Evolutionary conservation across 2,329 filamentous ascomycete species (phyloP).

Genomic region (Fusarium verrucosum): DNA sequence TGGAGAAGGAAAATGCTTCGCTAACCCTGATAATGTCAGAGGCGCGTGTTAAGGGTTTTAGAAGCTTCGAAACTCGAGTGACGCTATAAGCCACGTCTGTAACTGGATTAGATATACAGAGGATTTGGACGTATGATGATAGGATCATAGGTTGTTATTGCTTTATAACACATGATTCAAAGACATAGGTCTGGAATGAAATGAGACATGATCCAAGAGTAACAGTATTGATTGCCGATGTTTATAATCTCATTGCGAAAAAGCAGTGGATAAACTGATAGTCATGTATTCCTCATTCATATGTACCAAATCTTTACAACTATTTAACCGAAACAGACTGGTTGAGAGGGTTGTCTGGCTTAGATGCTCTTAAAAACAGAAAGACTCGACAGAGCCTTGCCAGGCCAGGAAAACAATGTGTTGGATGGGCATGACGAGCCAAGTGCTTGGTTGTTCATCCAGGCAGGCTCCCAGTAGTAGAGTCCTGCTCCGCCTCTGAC

Average conservation of each 20-base stretch:
- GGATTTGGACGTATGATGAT: too few relatives aligned
- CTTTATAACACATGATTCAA: too few relatives aligned
- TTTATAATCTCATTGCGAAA: too few relatives aligned
- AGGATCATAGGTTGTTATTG: too few relatives aligned
- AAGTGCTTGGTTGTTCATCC: slow-evolving; percentile 71
- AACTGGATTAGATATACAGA: too few relatives aligned
- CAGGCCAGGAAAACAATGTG: slow-evolving; percentile 66
- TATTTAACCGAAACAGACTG: neutral
- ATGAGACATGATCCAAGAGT: too few relatives aligned
- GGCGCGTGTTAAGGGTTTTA: slow-evolving; percentile 20
- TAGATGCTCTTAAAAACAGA: slow-evolving; percentile 63
- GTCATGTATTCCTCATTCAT: neutral
- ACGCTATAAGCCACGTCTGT: too few relatives aligned
- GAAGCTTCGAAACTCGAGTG: too few relatives aligned
- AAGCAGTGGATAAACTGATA: too few relatives aligned
- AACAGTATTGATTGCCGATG: too few relatives aligned
- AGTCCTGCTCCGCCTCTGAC: slow-evolving; percentile 66
- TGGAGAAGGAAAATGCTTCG: slow-evolving; percentile 35
- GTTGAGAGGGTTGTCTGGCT: accelerated
- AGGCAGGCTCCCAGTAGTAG: slow-evolving; percentile 80
- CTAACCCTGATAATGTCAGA: slow-evolving; percentile 10
- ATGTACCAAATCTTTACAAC: neutral
- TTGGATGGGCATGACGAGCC: slow-evolving; percentile 73
- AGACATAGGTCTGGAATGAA: too few relatives aligned
- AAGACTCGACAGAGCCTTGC: slow-evolving; percentile 66